These are phyloP conservation scores for Panicum miliaceum DNA, from an alignment of 176 grass and related monocot species.

Conservation along the genomic window DNA sequence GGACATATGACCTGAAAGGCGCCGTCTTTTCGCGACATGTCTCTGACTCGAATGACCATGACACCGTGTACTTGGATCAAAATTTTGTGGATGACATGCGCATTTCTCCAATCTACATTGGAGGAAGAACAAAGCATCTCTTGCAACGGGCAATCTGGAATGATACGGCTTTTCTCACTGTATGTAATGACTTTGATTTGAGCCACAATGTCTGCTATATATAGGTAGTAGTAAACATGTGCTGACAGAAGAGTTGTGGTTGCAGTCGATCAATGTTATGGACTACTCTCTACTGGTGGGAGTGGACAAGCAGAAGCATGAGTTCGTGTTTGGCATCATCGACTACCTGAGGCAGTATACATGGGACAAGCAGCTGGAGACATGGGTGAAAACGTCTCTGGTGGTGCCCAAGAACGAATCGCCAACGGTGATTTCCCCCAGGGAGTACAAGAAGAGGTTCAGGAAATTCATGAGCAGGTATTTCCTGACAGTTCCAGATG, in stretches of 20 bases:
- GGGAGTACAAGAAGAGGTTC: slow-evolving; percentile 68
- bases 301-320: slow-evolving; percentile 54
- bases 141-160: slow-evolving; percentile 76
- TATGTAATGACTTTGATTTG: slow-evolving; percentile 23
- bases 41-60: slow-evolving; percentile 35
- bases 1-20: slow-evolving; percentile 71
- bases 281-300: slow-evolving; percentile 72
- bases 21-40: slow-evolving; percentile 49
- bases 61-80: slow-evolving; percentile 66
- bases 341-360: slow-evolving; percentile 68
- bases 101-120: slow-evolving; percentile 64
- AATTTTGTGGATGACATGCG: slow-evolving; percentile 69
- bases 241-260: slow-evolving; percentile 15
- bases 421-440: slow-evolving; percentile 62
- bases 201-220: neutral
- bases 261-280: slow-evolving; percentile 79
- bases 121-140: slow-evolving; percentile 69
- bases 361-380: slow-evolving; percentile 76
- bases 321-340: slow-evolving; percentile 71
- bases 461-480: slow-evolving; percentile 67
- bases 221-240: neutral
- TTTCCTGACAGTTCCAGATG: slow-evolving; percentile 64
- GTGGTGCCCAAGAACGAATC: slow-evolving; percentile 60
- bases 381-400: slow-evolving; percentile 61
- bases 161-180: slow-evolving; percentile 71